Base-by-base conservation (phyloP, 345 rosid species). In the Euphorbia pulcherrima region DNA sequence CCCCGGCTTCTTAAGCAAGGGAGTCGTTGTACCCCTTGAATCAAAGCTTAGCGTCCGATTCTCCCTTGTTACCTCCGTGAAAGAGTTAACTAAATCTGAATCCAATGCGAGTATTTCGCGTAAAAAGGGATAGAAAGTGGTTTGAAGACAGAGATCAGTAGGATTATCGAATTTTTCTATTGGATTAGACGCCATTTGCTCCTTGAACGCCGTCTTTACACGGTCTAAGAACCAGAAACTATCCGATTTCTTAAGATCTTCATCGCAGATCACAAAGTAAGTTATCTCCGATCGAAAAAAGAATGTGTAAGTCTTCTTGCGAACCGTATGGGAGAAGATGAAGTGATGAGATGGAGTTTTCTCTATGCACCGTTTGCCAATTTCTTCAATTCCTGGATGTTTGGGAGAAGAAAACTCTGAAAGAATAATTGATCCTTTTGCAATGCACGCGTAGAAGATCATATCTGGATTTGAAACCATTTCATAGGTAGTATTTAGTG, bases 271-370 rank as follows among this genome's bases (percentile, higher is more conserved):
- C 28, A 79, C 84, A 74, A 94, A 91, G 74, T 77, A 91, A n/a
- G 75, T 83, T 44, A 89, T 78, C 27, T 86, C 80, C 51, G 75
- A 82, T 0, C 83, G 79, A 80, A 88, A 82, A 16, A 88, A 72
- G 84, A 84, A 90, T 2, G 87, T 77, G 74, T 88, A 85, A 30
- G 87, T 84, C 70, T 80, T 81, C 20, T 76, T 53, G 33, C 74
- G 67, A 60, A 70, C 77, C 18, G 99, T 88, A 30, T 91, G 96
- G 39, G 89, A 86, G 77, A 91, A 94, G 60, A 72, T 39, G 9
- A 92, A 81, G 83, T 94, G 99, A 72, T 81, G 64, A 0, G 78
- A 83, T 30, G 99, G 99, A 65, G 97, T 70, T 28, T 71, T 78
- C 64, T 82, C 82, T 66, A 91, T 77, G 83, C 96, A 94, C 79